Evolutionary conservation across 495 filamentous ascomycete genomes (phyloP).

Genomic region (Neurospora sp.): DNA sequence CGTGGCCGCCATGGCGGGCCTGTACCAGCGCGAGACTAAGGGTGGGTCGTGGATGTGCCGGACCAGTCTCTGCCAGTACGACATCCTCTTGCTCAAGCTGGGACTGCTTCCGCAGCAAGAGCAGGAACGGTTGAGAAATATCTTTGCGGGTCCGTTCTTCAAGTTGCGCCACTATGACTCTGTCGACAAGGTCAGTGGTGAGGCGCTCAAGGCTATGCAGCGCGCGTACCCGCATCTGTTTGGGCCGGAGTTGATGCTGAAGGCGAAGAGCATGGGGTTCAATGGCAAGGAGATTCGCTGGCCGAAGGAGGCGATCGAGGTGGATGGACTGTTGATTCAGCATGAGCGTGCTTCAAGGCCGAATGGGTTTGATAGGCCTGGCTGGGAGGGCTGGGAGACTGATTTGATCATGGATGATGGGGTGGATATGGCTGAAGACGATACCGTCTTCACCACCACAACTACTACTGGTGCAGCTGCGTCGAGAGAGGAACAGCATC

Average conservation of each 20-base stretch:
- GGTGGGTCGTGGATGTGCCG: conserved; percentile 58
- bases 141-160: conserved; percentile 46
- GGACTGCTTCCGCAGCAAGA: conserved; percentile 49
- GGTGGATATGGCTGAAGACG: conserved; percentile 7
- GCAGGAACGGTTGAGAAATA: conserved; percentile 43
- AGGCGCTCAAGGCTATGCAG: conserved; percentile 54
- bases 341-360: conserved; percentile 45
- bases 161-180: conserved; percentile 56
- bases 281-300: conserved; percentile 35
- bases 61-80: conserved; percentile 50
- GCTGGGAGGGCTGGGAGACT: conserved; percentile 41
- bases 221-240: conserved; percentile 42
- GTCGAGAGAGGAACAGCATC: neutral
- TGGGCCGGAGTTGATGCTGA: conserved; percentile 29
- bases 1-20: conserved; percentile 52
- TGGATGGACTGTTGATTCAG: conserved; percentile 42
- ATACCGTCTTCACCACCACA: neutral
- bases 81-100: conserved; percentile 54
- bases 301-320: conserved; percentile 41
- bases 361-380: conserved; percentile 45
- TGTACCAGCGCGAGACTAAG: conserved; percentile 49
- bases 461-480: neutral
- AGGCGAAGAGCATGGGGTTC: conserved; percentile 38
- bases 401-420: conserved; percentile 18
- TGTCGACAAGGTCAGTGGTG: conserved; percentile 60